Evolutionary conservation across 83 land plant species (phyloP).

Genomic region (Isoetes engelmannii): DNA sequence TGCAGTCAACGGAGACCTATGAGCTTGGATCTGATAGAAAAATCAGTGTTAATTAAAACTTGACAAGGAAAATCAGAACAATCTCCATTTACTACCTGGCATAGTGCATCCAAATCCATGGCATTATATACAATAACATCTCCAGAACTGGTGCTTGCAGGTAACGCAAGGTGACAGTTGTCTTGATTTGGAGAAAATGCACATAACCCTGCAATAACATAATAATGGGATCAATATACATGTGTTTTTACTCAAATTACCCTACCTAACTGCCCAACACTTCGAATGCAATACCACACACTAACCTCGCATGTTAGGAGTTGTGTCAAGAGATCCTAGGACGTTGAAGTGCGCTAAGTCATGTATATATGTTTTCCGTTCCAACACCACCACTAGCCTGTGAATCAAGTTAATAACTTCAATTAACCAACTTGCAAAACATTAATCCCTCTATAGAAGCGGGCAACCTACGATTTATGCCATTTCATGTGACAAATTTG

Average conservation of each 20-base stretch:
- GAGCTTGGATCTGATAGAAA: slow-evolving; percentile 64
- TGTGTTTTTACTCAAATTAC: not conserved
- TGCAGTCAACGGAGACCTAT: slow-evolving; percentile 59
- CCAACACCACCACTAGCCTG: slow-evolving; percentile 73
- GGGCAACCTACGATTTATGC: not conserved
- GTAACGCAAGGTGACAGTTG: slow-evolving; percentile 65
- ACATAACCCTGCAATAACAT: slow-evolving; percentile 50
- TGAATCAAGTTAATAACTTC: not conserved
- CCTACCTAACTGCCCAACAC: slow-evolving; percentile 46
- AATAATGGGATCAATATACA: not conserved
- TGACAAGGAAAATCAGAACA: slow-evolving; percentile 5
- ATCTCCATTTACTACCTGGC: slow-evolving; percentile 48
- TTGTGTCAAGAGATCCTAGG: slow-evolving; percentile 55
- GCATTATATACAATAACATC: slow-evolving; percentile 59
- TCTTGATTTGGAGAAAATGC: slow-evolving; percentile 64
- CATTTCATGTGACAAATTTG: no score
- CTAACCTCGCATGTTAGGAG: slow-evolving; percentile 57
- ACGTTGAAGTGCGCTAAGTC: slow-evolving; percentile 44
- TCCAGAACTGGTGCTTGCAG: slow-evolving; percentile 63
- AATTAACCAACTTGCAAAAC: not conserved
- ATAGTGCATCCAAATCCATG: slow-evolving; percentile 59
- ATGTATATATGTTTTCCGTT: slow-evolving; percentile 59
- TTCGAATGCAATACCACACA: not conserved
- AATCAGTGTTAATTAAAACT: not conserved
- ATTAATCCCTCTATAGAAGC: not conserved